These are phyloP conservation scores for Cyclospora cayetanensis DNA, from an alignment of 169 alveolate species.

Conservation along the genomic window DNA sequence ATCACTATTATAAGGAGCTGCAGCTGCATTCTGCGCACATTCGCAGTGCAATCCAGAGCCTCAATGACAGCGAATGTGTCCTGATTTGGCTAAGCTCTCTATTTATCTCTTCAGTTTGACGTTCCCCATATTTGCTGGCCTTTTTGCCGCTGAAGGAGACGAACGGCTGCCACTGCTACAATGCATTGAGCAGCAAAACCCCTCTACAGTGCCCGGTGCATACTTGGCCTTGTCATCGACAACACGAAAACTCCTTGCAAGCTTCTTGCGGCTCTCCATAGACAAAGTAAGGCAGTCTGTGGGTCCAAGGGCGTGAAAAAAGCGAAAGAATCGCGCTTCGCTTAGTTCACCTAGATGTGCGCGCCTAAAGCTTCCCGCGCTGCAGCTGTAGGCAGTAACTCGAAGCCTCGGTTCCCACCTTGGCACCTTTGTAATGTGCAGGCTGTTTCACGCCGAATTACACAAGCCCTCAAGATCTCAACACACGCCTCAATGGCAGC, in stretches of 20 bases:
- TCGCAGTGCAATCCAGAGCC: no score
- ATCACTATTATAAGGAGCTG: no score
- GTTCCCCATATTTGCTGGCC: conserved; percentile 48
- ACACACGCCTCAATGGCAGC: not conserved
- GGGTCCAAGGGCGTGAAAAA: not conserved
- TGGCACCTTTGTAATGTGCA: not conserved
- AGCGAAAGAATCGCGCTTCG: not conserved
- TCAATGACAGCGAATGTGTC: no score
- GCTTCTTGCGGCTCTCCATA: conserved; percentile 50
- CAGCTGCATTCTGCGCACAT: no score
- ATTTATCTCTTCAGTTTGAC: conserved; percentile 31
- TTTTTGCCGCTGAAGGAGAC: conserved; percentile 60
- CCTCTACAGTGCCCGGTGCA: conserved; percentile 58
- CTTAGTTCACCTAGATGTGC: not conserved
- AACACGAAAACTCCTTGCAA: conserved; percentile 46
- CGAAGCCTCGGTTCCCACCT: not conserved
- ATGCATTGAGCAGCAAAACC: conserved; percentile 60
- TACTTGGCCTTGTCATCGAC: conserved; percentile 55
- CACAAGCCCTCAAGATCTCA: not conserved
- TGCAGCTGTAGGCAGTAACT: not conserved
- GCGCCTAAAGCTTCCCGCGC: not conserved
- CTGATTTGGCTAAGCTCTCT: no score
- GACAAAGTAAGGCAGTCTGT: conserved; percentile 27
- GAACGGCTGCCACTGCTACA: conserved; percentile 50
- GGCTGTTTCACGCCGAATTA: conserved; percentile 37